phyloP scores from a whole-genome alignment of 805 yeast genomes.

The Wickerhamiella spandovensis region DNA sequence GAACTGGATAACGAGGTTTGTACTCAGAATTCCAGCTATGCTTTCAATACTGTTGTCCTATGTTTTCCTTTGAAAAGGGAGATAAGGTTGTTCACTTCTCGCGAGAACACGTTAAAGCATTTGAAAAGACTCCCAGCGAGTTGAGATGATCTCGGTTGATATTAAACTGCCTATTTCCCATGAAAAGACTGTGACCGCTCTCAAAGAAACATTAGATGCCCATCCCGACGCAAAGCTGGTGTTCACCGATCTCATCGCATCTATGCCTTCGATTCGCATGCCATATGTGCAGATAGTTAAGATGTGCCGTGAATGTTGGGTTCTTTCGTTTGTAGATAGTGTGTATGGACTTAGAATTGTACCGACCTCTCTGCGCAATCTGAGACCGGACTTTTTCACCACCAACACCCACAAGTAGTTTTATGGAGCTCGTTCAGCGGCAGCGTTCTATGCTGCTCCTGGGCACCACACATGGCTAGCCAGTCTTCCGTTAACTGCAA shows the following conservation, averaged over 20 bases:
- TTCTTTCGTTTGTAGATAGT: constrained; percentile 51
- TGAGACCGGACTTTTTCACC: constrained; percentile 46
- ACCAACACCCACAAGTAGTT: constrained; percentile 63
- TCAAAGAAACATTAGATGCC: constrained; percentile 19
- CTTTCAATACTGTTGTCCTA: constrained; percentile 43
- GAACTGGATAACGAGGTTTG: constrained; percentile 38
- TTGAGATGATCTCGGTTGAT: constrained; percentile 15
- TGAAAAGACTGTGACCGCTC: constrained; percentile 28
- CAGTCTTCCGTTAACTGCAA: constrained; percentile 45
- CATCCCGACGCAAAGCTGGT: constrained; percentile 29
- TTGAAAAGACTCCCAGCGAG: constrained; percentile 3
- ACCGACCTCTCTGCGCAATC: constrained; percentile 15
- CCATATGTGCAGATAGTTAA: constrained; percentile 40
- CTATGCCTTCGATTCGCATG: constrained; percentile 48
- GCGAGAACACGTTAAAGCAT: constrained; percentile 30
- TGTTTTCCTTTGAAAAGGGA: constrained; percentile 39
- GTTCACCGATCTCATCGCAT: constrained; percentile 42
- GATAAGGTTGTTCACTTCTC: constrained; percentile 39
- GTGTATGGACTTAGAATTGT: constrained; percentile 51
- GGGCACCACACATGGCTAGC: constrained; percentile 38
- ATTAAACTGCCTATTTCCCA: constrained; percentile 34
- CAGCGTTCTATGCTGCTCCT: constrained; percentile 43
- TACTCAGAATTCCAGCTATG: constrained; percentile 47
- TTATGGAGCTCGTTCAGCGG: constrained; percentile 43
- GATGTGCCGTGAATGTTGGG: constrained; percentile 34